Conservation (phyloP, 1,284 basidiomycete species). For the Naganishia cerealis region DNA sequence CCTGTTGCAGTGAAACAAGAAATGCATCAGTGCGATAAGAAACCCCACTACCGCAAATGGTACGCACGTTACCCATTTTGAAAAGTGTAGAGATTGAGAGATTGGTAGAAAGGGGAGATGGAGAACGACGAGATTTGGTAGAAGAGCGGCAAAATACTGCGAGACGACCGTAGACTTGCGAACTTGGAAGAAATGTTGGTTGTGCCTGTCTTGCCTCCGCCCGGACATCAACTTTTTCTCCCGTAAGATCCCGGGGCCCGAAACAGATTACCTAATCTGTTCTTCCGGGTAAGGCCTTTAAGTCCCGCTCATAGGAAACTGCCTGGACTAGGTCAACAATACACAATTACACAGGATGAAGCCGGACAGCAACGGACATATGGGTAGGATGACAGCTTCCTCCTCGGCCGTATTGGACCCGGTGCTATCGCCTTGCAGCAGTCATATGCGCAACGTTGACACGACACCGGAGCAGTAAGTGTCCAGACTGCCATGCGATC, state of each 20-base stretch:
- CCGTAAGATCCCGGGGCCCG: neutral
- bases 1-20: conserved; percentile 37
- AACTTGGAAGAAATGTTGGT: conserved; percentile 1
- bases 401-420: too few species aligned
- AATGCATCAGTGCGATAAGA: neutral
- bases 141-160: neutral
- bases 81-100: conserved; percentile 5
- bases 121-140: neutral
- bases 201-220: conserved; percentile 7
- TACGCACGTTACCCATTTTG: conserved; percentile 29
- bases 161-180: neutral
- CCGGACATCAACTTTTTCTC: neutral
- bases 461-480: too few species aligned
- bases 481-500: too few species aligned
- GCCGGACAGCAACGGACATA: too few species aligned
- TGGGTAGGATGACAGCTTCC: too few species aligned
- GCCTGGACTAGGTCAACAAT: too few species aligned
- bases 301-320: too few species aligned
- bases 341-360: too few species aligned
- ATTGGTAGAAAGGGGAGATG: neutral
- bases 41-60: neutral
- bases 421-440: too few species aligned
- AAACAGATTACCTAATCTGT: neutral
- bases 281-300: neutral
- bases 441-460: too few species aligned